These are phyloP conservation scores for Detonula confervacea DNA, from an alignment of 352 stramenopile genomes.

Conservation along the genomic window DNA sequence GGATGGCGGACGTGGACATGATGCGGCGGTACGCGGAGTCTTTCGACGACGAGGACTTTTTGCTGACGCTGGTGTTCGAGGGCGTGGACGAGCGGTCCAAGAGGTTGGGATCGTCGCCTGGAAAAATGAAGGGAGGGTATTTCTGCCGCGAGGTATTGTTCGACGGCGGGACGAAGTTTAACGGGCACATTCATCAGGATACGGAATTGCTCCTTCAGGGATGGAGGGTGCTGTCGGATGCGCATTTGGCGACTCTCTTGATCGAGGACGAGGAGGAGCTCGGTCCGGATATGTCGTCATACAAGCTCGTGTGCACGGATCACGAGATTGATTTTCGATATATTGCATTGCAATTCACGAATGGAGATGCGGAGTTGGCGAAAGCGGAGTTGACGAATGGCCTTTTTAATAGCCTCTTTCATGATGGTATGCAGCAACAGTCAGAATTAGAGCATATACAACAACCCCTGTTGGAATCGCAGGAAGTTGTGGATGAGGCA, in stretches of 20 bases:
- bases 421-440: slow-evolving; percentile 6
- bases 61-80: slow-evolving; percentile 79
- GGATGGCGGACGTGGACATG: slow-evolving; percentile 79
- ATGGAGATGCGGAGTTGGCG: slow-evolving; percentile 45
- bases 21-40: slow-evolving; percentile 75
- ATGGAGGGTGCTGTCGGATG: slow-evolving; percentile 56
- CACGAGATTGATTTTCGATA: slow-evolving; percentile 47
- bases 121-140: too few species aligned
- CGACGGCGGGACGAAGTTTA: slow-evolving; percentile 30
- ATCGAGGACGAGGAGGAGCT: slow-evolving; percentile 20
- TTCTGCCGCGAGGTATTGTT: background rate
- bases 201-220: slow-evolving; percentile 46
- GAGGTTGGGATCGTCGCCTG: background rate
- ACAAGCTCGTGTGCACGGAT: slow-evolving; percentile 14
- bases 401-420: slow-evolving; percentile 40
- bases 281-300: slow-evolving; percentile 26
- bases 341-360: slow-evolving; percentile 56
- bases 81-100: slow-evolving; percentile 22
- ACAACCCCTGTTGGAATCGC: slow-evolving; percentile 9
- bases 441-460: background rate
- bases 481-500: background rate
- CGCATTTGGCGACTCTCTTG: slow-evolving; percentile 36
- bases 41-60: slow-evolving; percentile 83
- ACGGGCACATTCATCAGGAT: slow-evolving; percentile 37
- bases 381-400: slow-evolving; percentile 47